Evolutionary conservation across 768 basidiomycete genomes (phyloP), one percentile per base, ranked within the genome.

Genomic region (Lentinus tigrinus): DNA sequence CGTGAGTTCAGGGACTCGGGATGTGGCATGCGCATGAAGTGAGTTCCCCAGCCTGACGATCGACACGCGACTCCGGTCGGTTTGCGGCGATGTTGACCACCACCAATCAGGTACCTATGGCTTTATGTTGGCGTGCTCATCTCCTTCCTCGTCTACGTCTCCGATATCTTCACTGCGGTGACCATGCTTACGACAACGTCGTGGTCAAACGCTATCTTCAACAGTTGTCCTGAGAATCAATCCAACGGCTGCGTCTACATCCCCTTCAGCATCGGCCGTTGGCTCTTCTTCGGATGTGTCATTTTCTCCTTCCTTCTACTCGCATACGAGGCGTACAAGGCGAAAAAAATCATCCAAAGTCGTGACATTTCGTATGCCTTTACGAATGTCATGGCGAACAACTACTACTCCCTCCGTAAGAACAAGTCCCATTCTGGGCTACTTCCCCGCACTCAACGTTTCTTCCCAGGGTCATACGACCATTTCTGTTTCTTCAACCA

Each of bases 401-500:
- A 94, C 71, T 98, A 98, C 74, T 98, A 97, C 74, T 95, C 93
- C 39, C 85, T 98, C 42, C 85, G 95, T 95, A 73, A 62, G 92
- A 10, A 46, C 21, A 13, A 8, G 13, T 77, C 14, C 52, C 23
- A 47, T 43, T 49, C 21, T 52, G 26, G 47, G 19, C 56, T 59
- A 28, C 44, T 52, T 19, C 16, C 39, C 55, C 28, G 4, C 34
- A 11, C 9, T 55, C 28, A 8, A 47, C 21, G 34, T 57, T 31
- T 40, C 34, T 38, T 42, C 34, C 9, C 67, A 95, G 94, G 92
- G 52, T 93, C 91, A 40, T 99, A 98, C 73, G 89, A 96, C 71
- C 92, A 96, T 71, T 98, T 98, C 72, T 98, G 97, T 74, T 95
- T 99, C 79, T 98, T 98, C 72, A 88, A 91, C 65, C 94, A 98